A percentile compares a stretch with the other conserved stretches of the same genome.
phyloP scores from a whole-genome alignment of 768 basidiomycete genomes.

The Rhizopogon sp. region DNA sequence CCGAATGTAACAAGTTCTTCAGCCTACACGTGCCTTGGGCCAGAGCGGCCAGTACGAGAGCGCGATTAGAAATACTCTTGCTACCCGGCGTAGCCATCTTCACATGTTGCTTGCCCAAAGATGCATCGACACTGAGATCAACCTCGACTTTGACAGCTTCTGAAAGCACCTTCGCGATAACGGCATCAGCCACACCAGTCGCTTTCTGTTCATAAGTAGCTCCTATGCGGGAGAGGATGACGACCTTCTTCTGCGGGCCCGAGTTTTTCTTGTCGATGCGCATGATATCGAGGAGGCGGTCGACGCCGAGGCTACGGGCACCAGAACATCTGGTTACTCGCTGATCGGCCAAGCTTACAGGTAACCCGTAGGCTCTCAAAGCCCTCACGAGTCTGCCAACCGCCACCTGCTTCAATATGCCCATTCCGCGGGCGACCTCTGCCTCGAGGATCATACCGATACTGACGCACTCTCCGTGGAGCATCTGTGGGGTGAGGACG shows the following conservation, averaged over 20 bases:
- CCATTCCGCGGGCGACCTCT: constrained; percentile 85
- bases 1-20: constrained; percentile 90
- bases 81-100: constrained; percentile 93
- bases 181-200: constrained; percentile 72
- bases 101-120: constrained; percentile 25
- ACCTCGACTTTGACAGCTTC: constrained; percentile 70
- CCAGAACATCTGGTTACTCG: constrained; percentile 69
- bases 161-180: constrained; percentile 78
- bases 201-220: constrained; percentile 90
- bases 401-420: constrained; percentile 84
- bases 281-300: constrained; percentile 89
- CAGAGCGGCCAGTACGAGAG: constrained; percentile 88
- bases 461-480: constrained; percentile 95
- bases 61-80: constrained; percentile 95
- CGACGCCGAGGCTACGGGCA: constrained; percentile 69
- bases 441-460: constrained; percentile 97
- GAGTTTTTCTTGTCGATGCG: constrained; percentile 97
- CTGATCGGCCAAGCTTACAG: constrained; percentile 75
- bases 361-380: constrained; percentile 88
- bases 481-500: constrained; percentile 84
- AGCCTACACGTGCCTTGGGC: constrained; percentile 84
- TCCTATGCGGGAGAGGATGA: constrained; percentile 87
- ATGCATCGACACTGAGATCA: constrained; percentile 16
- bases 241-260: constrained; percentile 89
- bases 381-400: constrained; percentile 87